Percentiles rank a stretch among this genome's conserved stretches.
phyloP scores from a whole-genome alignment of 805 yeast genomes.

The Myxozyma neotropica region DNA sequence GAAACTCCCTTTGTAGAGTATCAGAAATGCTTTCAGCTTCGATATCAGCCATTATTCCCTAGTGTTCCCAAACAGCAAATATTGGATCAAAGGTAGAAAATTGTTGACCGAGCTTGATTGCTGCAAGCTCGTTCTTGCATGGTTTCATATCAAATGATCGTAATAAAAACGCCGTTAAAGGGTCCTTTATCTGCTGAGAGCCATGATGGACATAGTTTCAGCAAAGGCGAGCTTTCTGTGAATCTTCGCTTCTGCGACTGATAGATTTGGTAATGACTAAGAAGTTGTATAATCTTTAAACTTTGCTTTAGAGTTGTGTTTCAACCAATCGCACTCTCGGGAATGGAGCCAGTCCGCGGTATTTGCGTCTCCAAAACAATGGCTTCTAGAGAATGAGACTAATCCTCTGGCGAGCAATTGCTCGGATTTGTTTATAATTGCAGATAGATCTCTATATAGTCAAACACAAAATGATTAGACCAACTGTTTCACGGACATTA shows the following conservation, averaged over 20 bases:
- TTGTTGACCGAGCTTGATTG: too few relatives aligned
- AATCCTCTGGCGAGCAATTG: too few relatives aligned
- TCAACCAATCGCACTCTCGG: neutral
- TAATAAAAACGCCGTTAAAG: too few relatives aligned
- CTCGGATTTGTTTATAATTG: neutral
- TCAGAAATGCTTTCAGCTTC: neutral
- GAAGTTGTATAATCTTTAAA: neutral
- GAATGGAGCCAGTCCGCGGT: neutral
- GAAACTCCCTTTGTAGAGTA: constrained; percentile 17
- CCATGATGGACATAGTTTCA: too few relatives aligned
- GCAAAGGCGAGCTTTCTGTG: too few relatives aligned
- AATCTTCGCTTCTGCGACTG: too few relatives aligned
- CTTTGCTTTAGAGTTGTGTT: neutral
- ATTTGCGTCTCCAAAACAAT: neutral
- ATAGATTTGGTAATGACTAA: neutral
- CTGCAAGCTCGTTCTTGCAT: too few relatives aligned
- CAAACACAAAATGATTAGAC: constrained; percentile 4
- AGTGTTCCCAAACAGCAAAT: neutral
- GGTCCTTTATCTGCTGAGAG: too few relatives aligned
- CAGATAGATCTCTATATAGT: neutral
- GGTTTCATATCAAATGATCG: too few relatives aligned
- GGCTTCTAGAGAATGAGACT: too few relatives aligned
- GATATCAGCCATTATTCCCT: neutral
- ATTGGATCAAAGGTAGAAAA: too few relatives aligned
- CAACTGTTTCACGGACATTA: constrained; percentile 1